A percentile compares a stretch with the other conserved stretches of the same genome.
Conservation (phyloP, 129 eudicot genomes). For the Ambrosia trifida region DNA sequence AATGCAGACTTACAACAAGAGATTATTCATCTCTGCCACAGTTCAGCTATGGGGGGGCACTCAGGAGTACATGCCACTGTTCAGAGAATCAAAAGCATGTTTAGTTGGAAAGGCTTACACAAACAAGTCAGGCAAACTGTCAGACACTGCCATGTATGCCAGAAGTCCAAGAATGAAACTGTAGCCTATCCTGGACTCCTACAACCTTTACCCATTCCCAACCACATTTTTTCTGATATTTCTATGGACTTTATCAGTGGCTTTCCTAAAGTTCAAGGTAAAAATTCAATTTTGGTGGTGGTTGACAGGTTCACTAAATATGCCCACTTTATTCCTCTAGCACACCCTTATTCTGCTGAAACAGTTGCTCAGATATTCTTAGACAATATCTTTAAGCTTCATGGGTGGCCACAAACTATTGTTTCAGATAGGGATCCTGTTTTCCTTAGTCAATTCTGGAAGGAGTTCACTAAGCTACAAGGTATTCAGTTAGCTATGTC, state of each 20-base stretch:
- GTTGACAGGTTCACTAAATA: too few species aligned
- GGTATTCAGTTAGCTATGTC: too few species aligned
- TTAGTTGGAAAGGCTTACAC: not conserved
- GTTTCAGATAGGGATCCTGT: too few species aligned
- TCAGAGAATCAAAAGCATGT: not conserved
- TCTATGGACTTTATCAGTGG: not conserved
- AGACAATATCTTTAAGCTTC: too few species aligned
- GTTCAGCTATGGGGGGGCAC: not conserved
- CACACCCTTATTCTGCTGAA: too few species aligned
- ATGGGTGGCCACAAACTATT: too few species aligned
- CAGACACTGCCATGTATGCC: not conserved
- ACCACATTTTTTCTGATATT: not conserved
- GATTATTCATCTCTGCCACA: not conserved
- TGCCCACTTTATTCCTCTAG: too few species aligned
- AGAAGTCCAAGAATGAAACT: not conserved
- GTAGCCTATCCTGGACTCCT: not conserved
- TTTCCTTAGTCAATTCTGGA: too few species aligned
- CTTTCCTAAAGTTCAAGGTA: not conserved
- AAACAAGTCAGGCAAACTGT: not conserved
- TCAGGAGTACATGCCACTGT: not conserved
- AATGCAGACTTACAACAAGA: not conserved
- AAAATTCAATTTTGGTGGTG: too few species aligned
- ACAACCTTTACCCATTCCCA: not conserved
- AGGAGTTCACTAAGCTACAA: too few species aligned
- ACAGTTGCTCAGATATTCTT: too few species aligned